A percentile compares a stretch with the other conserved stretches of the same genome.
phyloP scores from a whole-genome alignment of 257 asterid species.

The Nicotiana noctiflora region DNA sequence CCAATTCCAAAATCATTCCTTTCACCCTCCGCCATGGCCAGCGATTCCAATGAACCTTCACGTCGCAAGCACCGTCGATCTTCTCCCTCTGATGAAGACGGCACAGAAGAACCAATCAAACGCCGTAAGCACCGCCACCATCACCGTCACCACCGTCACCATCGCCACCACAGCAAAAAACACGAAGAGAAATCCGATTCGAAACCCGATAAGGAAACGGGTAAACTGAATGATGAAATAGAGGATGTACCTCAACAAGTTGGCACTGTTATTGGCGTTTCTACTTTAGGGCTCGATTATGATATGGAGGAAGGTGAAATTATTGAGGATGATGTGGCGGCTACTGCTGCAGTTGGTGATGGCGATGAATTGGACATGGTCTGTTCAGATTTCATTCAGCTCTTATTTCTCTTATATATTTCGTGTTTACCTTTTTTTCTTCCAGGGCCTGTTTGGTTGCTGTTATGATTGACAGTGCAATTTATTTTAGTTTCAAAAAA shows the following conservation, averaged over 20 bases:
- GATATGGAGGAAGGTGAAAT: constrained; percentile 99
- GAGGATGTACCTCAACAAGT: constrained; percentile 10
- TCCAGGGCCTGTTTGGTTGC: neutral
- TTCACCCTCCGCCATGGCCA: constrained; percentile 35
- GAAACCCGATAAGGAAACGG: neutral
- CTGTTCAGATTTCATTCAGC: constrained; percentile 40
- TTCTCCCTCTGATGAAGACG: constrained; percentile 55
- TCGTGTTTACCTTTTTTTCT: neutral
- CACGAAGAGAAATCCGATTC: constrained; percentile 26
- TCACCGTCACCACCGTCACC: constrained; percentile 49
- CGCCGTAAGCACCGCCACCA: constrained; percentile 89
- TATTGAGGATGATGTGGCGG: constrained; percentile 48
- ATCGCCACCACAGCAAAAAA: constrained; percentile 50
- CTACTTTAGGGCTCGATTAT: constrained; percentile 53
- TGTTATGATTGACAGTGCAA: neutral
- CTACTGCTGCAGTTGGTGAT: constrained; percentile 2
- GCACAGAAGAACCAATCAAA: constrained; percentile 52
- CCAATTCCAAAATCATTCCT: neutral
- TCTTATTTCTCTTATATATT: neutral
- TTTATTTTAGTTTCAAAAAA: neutral
- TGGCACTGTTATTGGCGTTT: constrained; percentile 29
- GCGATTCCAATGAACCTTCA: constrained; percentile 54
- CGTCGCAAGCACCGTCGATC: constrained; percentile 71
- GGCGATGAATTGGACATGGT: constrained; percentile 47
- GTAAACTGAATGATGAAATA: neutral